phyloP scores from a whole-genome alignment of 1,284 basidiomycete species.

The Fomitiporia mediterranea region DNA sequence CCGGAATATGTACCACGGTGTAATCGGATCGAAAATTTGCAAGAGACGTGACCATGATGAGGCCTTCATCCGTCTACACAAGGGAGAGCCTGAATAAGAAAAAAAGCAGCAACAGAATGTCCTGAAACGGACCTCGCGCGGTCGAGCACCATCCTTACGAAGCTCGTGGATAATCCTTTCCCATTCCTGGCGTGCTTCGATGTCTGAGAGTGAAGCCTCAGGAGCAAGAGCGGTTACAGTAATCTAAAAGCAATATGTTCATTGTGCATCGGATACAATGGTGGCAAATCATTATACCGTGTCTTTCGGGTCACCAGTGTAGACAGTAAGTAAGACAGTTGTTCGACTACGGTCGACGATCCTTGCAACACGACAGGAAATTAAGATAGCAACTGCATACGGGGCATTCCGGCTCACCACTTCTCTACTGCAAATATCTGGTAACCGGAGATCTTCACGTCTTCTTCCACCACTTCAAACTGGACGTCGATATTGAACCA shows the following conservation, averaged over 20 bases:
- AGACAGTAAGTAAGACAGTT: conserved; percentile 60
- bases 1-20: conserved; percentile 71
- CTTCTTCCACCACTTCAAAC: conserved; percentile 45
- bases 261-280: background rate
- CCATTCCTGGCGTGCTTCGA: conserved; percentile 52
- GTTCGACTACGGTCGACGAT: conserved; percentile 60
- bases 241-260: conserved; percentile 38
- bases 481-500: conserved; percentile 24
- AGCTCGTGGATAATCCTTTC: conserved; percentile 55
- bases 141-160: conserved; percentile 60
- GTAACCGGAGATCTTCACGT: conserved; percentile 50
- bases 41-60: conserved; percentile 75
- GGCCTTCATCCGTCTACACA: conserved; percentile 55
- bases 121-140: conserved; percentile 46
- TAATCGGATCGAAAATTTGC: conserved; percentile 81
- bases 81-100: conserved; percentile 4
- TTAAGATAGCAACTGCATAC: no score
- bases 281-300: conserved; percentile 36
- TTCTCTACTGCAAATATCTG: conserved; percentile 82
- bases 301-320: conserved; percentile 67
- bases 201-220: conserved; percentile 33
- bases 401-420: conserved; percentile 43
- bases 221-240: conserved; percentile 54
- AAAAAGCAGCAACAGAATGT: conserved; percentile 1
- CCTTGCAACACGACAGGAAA: conserved; percentile 35